Conservation (phyloP, 78 protist species). For the Cyanophora paradoxa region DNA sequence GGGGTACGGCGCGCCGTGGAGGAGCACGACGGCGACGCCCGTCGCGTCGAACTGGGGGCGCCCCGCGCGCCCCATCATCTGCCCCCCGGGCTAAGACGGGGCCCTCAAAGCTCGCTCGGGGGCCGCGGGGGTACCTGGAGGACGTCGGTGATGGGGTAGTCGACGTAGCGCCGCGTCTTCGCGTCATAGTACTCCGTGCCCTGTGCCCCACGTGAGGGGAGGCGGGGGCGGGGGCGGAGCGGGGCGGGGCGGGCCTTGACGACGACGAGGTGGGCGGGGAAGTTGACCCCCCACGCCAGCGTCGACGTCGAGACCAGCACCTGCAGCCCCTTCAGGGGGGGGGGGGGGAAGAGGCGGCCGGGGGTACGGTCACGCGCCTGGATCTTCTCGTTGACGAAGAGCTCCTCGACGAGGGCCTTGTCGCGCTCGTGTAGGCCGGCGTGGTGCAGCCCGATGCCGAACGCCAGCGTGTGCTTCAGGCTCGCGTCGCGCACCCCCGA, state of each 20-base stretch:
- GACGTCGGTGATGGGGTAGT: constrained; percentile 92
- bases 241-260: constrained; percentile 75
- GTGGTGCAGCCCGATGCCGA: constrained; percentile 98
- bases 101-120: no score
- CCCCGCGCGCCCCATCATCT: constrained; percentile 99
- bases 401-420: constrained; percentile 21
- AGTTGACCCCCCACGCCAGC: constrained; percentile 99
- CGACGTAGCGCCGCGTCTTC: constrained; percentile 71
- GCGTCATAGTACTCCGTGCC: constrained; percentile 75
- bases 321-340: no score
- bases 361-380: no score
- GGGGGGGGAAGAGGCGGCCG: no score
- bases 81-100: no score
- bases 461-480: constrained; percentile 70
- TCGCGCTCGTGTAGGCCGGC: constrained; percentile 92
- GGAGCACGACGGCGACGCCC: constrained; percentile 75
- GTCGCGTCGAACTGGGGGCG: constrained; percentile 85
- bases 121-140: no score
- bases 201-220: neutral
- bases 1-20: no score
- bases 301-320: constrained; percentile 96
- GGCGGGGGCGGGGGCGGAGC: neutral
- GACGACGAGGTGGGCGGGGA: constrained; percentile 98
- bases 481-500: constrained; percentile 47
- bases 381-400: constrained; percentile 1